Conservation (phyloP, 2,329 filamentous ascomycete genomes). For the Chalaropsis ovoidea region DNA sequence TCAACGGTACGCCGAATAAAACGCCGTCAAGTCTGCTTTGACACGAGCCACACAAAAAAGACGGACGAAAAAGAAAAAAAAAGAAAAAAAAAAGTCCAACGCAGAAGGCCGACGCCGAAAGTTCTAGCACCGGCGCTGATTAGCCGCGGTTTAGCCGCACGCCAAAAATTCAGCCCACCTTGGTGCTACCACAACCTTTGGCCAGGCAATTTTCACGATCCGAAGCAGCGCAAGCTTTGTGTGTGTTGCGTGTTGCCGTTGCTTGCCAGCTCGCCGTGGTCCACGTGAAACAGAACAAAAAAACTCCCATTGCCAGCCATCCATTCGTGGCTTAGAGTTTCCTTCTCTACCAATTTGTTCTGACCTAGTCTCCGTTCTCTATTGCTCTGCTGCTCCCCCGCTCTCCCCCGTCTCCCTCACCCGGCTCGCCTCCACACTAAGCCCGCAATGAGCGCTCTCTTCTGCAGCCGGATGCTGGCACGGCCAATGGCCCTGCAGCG, state of each 20-base stretch:
- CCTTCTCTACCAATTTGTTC: background rate
- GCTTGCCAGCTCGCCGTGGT: background rate
- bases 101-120: slow-evolving; percentile 21
- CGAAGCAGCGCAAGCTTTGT: slow-evolving; percentile 14
- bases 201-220: slow-evolving; percentile 17
- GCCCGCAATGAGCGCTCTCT: slow-evolving; percentile 25
- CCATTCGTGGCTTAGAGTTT: background rate
- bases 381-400: background rate
- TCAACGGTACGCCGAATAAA: slow-evolving; percentile 10
- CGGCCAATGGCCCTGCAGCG: slow-evolving; percentile 20
- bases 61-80: slow-evolving; percentile 17
- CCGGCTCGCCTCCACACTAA: background rate
- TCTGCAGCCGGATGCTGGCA: slow-evolving; percentile 21
- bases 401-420: too few species aligned
- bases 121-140: slow-evolving; percentile 20
- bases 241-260: slow-evolving; percentile 1
- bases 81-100: slow-evolving; percentile 17
- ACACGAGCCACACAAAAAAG: slow-evolving; percentile 22
- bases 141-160: slow-evolving; percentile 23
- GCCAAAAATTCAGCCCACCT: slow-evolving; percentile 14
- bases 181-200: slow-evolving; percentile 11
- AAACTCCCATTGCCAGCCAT: background rate
- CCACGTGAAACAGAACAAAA: background rate
- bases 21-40: slow-evolving; percentile 18
- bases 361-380: background rate